Conservation (phyloP, 2,329 filamentous ascomycete species). For the Aureobasidium namibiae region DNA sequence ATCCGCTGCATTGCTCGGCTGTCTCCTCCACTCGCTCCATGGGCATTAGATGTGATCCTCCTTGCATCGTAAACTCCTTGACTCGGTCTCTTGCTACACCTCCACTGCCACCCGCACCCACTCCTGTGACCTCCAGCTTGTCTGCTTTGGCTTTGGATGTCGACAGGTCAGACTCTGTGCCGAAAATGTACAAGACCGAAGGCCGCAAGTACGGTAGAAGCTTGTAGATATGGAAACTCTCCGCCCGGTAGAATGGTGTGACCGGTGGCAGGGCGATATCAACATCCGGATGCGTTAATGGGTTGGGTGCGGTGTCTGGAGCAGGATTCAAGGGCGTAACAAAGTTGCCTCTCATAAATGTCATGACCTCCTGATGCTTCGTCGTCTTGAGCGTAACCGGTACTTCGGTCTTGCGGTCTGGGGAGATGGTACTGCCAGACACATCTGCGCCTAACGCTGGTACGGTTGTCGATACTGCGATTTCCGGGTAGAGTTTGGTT, state of each 20-base stretch:
- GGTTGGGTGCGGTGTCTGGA: conserved; percentile 28
- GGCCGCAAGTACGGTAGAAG: conserved; percentile 56
- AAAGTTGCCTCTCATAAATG: conserved; percentile 58
- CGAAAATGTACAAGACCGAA: conserved; percentile 62
- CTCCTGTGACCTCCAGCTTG: conserved; percentile 58
- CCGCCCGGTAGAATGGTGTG: conserved; percentile 58
- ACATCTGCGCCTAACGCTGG: conserved; percentile 22
- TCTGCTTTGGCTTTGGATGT: conserved; percentile 41
- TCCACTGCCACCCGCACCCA: conserved; percentile 59
- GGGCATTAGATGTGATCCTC: conserved; percentile 70
- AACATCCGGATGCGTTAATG: conserved; percentile 36
- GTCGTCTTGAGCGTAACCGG: conserved; percentile 69
- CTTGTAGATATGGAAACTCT: conserved; percentile 48
- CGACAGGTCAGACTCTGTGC: conserved; percentile 51
- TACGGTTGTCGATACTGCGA: conserved; percentile 17
- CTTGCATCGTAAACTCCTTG: conserved; percentile 53
- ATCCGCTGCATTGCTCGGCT: conserved; percentile 43
- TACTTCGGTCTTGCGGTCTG: conserved; percentile 22
- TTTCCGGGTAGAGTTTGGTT: conserved; percentile 49
- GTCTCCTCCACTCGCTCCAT: conserved; percentile 67
- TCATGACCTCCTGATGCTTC: conserved; percentile 82
- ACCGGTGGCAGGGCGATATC: conserved; percentile 29
- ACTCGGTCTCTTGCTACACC: conserved; percentile 59
- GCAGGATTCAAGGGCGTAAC: conserved; percentile 17
- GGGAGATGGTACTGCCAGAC: conserved; percentile 14